These are phyloP conservation scores for Nitzschia putrida DNA, from an alignment of 108 stramenopile species.

Conservation along the genomic window DNA sequence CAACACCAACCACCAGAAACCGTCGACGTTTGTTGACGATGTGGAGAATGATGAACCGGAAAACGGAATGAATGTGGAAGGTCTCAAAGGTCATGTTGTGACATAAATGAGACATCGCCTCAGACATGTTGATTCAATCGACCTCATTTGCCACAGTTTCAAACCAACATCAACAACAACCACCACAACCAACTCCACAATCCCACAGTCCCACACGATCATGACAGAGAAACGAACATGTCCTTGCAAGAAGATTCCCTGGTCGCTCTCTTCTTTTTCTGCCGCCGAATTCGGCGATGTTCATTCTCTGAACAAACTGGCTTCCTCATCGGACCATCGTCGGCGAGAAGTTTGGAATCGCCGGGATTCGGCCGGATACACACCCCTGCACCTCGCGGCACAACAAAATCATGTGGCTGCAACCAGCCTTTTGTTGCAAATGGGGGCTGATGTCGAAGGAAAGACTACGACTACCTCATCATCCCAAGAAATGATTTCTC, in stretches of 20 bases:
- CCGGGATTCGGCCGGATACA: constrained; percentile 39
- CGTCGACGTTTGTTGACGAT: no score
- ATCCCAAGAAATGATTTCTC: background rate
- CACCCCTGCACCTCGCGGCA: constrained; percentile 73
- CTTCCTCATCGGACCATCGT: constrained; percentile 5
- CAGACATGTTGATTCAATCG: no score
- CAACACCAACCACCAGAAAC: no score
- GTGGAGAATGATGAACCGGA: no score
- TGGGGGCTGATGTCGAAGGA: constrained; percentile 52
- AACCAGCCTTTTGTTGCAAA: constrained; percentile 52
- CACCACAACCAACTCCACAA: background rate
- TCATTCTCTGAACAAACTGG: constrained; percentile 35
- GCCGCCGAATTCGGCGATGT: constrained; percentile 84
- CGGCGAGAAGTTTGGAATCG: constrained; percentile 10
- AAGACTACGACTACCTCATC: background rate
- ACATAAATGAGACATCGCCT: no score
- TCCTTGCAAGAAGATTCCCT: constrained; percentile 35
- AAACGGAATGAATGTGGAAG: no score
- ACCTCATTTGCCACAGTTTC: background rate
- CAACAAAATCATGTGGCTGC: constrained; percentile 79
- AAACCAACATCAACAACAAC: constrained; percentile 13
- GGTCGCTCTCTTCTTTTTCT: constrained; percentile 75
- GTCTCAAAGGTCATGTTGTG: no score
- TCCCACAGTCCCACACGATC: background rate
- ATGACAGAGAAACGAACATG: constrained; percentile 12